A percentile compares a stretch with the other conserved stretches of the same genome.
Evolutionary conservation across 306 rosid genomes (phyloP).

Genomic region (Gillenia trifoliata): DNA sequence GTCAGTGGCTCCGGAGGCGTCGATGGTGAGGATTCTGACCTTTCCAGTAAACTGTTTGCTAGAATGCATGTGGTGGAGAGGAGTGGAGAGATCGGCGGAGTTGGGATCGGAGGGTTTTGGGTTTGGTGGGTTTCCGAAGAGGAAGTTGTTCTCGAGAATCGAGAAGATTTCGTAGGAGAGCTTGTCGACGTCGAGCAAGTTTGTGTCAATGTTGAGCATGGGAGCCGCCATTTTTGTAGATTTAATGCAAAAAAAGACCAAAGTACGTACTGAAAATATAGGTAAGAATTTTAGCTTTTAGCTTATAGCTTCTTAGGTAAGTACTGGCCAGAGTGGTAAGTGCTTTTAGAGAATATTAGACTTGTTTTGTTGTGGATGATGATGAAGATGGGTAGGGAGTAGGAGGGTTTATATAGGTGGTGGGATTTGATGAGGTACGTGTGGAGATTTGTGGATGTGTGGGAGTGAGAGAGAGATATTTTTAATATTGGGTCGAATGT

Average conservation of each 20-base stretch:
- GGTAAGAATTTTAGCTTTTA: neutral
- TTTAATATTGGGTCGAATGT: neutral
- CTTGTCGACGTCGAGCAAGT: conserved; percentile 54
- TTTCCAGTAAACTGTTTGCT: conserved; percentile 39
- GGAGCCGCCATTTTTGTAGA: conserved; percentile 64
- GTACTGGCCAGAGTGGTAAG: neutral
- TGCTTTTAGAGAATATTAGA: neutral
- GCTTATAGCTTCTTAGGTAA: neutral
- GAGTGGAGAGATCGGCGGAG: neutral
- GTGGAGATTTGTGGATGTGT: neutral
- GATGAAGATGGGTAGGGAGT: conserved; percentile 30
- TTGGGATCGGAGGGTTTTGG: neutral
- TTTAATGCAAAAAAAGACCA: neutral
- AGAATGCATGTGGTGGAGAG: conserved; percentile 21
- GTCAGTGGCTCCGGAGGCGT: conserved; percentile 76
- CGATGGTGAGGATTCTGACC: conserved; percentile 77
- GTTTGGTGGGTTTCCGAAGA: conserved; percentile 40
- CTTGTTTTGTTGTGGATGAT: conserved; percentile 2
- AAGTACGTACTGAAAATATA: neutral
- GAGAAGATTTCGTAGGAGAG: conserved; percentile 95
- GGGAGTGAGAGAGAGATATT: neutral
- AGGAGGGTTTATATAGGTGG: conserved; percentile 4
- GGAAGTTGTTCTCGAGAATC: conserved; percentile 74
- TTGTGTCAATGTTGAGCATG: conserved; percentile 28
- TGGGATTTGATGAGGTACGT: neutral